Percentiles rank a stretch among this genome's conserved stretches.
Evolutionary conservation across 1,139 yeast genomes (phyloP).

Genomic region (Pneumocystis oryctolagi): DNA sequence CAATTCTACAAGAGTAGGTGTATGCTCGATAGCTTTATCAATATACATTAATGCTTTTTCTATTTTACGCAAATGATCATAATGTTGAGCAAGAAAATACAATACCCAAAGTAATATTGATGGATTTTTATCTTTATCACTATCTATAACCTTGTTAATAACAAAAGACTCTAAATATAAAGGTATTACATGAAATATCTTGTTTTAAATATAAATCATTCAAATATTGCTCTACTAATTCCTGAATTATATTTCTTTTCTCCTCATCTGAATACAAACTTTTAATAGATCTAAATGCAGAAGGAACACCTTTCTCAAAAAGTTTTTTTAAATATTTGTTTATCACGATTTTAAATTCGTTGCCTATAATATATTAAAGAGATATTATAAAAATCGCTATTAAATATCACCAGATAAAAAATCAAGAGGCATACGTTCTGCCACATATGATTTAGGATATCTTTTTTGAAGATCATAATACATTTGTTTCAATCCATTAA

Average conservation of each 20-base stretch:
- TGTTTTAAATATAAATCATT: slow-evolving; percentile 6
- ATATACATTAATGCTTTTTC: slow-evolving; percentile 40
- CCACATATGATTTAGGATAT: slow-evolving; percentile 78
- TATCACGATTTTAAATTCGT: slow-evolving; percentile 34
- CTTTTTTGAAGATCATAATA: slow-evolving; percentile 50
- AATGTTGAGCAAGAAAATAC: slow-evolving; percentile 72
- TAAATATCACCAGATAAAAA: slow-evolving; percentile 7
- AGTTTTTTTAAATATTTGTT: slow-evolving; percentile 42
- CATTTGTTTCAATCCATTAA: slow-evolving; percentile 21
- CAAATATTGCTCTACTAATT: slow-evolving; percentile 40
- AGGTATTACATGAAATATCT: not conserved
- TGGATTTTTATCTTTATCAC: slow-evolving; percentile 24
- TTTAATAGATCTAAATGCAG: slow-evolving; percentile 73
- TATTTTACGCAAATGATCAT: slow-evolving; percentile 36
- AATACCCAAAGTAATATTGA: slow-evolving; percentile 56
- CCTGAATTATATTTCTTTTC: slow-evolving; percentile 38
- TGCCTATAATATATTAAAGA: slow-evolving; percentile 38
- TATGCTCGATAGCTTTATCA: slow-evolving; percentile 51
- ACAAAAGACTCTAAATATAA: not conserved
- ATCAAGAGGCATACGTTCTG: slow-evolving; percentile 53
- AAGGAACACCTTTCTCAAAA: slow-evolving; percentile 73
- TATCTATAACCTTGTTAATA: not conserved
- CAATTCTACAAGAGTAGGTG: slow-evolving; percentile 64
- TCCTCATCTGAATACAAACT: slow-evolving; percentile 47
- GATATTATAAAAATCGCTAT: slow-evolving; percentile 1